Conservation (phyloP, 2,329 filamentous ascomycete genomes). For the Botryosphaeria agaves region DNA sequence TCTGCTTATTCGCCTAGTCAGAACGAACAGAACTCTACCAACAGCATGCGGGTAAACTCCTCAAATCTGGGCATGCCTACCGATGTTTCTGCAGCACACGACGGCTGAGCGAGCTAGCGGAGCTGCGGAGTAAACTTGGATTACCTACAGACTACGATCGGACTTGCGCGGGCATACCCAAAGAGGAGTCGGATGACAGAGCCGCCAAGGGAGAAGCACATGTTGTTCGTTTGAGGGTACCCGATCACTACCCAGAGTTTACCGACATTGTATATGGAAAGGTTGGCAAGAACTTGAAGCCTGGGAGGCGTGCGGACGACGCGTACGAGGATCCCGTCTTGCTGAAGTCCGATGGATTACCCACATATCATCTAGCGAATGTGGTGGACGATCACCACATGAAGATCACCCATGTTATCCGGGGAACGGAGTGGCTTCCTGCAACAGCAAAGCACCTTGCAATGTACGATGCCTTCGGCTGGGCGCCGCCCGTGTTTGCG, state of each 20-base stretch:
- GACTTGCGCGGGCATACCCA: slow-evolving; percentile 50
- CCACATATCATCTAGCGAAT: slow-evolving; percentile 94
- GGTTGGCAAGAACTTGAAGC: slow-evolving; percentile 29
- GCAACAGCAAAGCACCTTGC: slow-evolving; percentile 68
- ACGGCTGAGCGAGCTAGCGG: slow-evolving; percentile 49
- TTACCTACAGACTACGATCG: slow-evolving; percentile 49
- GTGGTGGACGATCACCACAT: slow-evolving; percentile 93
- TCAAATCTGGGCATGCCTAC: slow-evolving; percentile 62
- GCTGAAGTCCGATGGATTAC: slow-evolving; percentile 78
- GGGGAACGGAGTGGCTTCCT: slow-evolving; percentile 91
- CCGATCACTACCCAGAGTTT: slow-evolving; percentile 45
- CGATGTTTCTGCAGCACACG: slow-evolving; percentile 78
- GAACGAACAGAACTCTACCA: slow-evolving; percentile 60
- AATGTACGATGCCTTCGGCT: slow-evolving; percentile 31
- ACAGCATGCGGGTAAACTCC: slow-evolving; percentile 48
- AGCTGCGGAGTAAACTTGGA: slow-evolving; percentile 41
- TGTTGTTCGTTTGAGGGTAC: slow-evolving; percentile 58
- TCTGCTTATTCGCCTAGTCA: slow-evolving; percentile 36
- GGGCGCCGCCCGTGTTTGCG: slow-evolving; percentile 28
- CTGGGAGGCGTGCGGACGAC: slow-evolving; percentile 24
- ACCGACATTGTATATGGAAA: slow-evolving; percentile 65
- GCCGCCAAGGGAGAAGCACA: slow-evolving; percentile 52
- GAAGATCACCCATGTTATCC: slow-evolving; percentile 89
- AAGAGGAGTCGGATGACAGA: slow-evolving; percentile 51
- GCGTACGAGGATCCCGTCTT: slow-evolving; percentile 72